Evolutionary conservation across 73 alveolate species (phyloP).

Genomic region (Paramecium pentaurelia): DNA sequence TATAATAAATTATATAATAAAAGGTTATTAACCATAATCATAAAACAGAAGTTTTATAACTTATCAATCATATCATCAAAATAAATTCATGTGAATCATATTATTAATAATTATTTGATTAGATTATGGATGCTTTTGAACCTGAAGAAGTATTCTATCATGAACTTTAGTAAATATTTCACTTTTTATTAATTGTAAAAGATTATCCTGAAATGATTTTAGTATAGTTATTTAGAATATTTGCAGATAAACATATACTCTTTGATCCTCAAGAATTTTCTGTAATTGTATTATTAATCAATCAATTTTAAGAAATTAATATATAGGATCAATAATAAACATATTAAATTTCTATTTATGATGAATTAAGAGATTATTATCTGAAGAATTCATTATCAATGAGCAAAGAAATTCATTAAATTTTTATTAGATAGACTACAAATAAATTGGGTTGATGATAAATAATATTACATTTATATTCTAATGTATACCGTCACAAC

Average conservation of each 20-base stretch:
- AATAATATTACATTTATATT: background rate
- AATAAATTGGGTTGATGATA: background rate
- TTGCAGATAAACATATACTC: constrained; percentile 11
- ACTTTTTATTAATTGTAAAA: background rate
- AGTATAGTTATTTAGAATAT: background rate
- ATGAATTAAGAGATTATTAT: background rate
- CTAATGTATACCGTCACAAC: background rate
- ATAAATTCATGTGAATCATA: background rate
- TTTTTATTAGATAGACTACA: background rate
- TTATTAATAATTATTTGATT: background rate
- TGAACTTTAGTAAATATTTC: background rate
- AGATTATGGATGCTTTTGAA: constrained; percentile 27
- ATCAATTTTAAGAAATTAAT: background rate
- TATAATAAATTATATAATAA: background rate
- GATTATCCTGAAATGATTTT: background rate
- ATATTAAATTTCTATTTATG: background rate
- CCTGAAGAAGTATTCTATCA: constrained; percentile 2
- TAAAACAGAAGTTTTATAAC: background rate
- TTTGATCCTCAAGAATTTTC: background rate
- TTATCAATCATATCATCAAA: background rate
- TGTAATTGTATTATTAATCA: background rate
- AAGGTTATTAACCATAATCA: background rate
- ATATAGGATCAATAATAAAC: background rate
- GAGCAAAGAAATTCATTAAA: background rate
- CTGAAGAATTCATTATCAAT: background rate